Conservation (phyloP, 1,284 basidiomycete genomes). For the Boletus sp. region DNA sequence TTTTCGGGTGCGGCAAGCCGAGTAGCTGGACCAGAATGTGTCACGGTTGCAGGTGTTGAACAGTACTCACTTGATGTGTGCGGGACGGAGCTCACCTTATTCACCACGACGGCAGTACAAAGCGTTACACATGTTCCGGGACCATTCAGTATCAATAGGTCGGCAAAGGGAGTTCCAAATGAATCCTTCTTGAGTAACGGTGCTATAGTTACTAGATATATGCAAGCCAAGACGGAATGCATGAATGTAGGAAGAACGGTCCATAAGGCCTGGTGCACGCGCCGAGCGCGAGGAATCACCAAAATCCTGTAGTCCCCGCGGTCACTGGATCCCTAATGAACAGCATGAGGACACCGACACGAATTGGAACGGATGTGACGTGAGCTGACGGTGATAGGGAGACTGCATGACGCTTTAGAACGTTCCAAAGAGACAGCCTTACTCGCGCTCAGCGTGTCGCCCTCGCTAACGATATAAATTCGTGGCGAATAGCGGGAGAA, state of each 20-base stretch:
- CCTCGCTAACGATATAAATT: constrained; percentile 81
- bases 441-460: constrained; percentile 74
- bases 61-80: neutral
- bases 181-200: constrained; percentile 39
- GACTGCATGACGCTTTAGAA: constrained; percentile 29
- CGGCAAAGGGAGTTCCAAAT: constrained; percentile 51
- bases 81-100: constrained; percentile 58
- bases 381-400: constrained; percentile 18
- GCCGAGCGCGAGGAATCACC: constrained; percentile 80
- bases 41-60: neutral
- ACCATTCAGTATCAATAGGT: constrained; percentile 89
- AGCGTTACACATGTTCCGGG: constrained; percentile 93
- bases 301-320: constrained; percentile 49
- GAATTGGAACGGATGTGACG: neutral
- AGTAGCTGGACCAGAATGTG: constrained; percentile 56
- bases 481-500: constrained; percentile 74
- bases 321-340: constrained; percentile 13
- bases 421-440: constrained; percentile 73
- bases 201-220: constrained; percentile 55
- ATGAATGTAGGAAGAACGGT: constrained; percentile 67
- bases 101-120: constrained; percentile 69
- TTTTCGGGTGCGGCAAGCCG: constrained; percentile 66
- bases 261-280: constrained; percentile 75
- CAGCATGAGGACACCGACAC: constrained; percentile 10
- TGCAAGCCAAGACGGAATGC: constrained; percentile 56